Conservation (phyloP, 352 stramenopile genomes). For the Phytophthora citricola region DNA sequence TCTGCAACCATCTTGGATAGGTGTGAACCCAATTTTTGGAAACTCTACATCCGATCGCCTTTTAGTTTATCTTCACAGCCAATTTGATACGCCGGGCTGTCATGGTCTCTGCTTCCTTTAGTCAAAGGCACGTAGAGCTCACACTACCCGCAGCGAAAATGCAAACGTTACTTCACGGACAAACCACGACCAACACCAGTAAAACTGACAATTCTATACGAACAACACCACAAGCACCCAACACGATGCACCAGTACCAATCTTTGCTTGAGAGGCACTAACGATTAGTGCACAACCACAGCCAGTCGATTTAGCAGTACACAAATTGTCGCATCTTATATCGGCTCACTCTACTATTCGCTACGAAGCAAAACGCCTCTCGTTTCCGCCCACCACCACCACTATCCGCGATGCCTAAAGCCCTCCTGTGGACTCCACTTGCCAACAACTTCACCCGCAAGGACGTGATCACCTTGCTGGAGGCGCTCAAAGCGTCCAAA, state of each 20-base stretch:
- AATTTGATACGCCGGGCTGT: no score
- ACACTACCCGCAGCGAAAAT: no score
- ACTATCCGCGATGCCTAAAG: neutral
- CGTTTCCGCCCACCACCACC: neutral
- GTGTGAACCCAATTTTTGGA: no score
- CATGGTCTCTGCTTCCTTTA: no score
- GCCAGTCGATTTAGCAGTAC: conserved; percentile 2
- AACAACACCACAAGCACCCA: neutral
- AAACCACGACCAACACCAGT: conserved; percentile 1
- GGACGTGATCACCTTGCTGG: conserved; percentile 1
- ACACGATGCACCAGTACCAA: neutral
- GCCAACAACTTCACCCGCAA: neutral
- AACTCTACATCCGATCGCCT: no score
- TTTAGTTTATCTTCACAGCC: no score
- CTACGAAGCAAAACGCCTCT: neutral
- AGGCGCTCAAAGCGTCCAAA: conserved; percentile 3
- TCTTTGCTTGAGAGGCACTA: neutral
- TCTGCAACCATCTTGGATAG: no score
- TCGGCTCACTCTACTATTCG: neutral
- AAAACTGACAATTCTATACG: conserved; percentile 1
- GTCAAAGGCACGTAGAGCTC: no score
- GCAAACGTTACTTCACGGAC: neutral
- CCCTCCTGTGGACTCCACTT: conserved; percentile 4
- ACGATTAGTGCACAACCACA: neutral
- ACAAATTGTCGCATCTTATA: neutral